These are phyloP conservation scores for Meredithiella fracta DNA, from an alignment of 2,329 filamentous ascomycete species.

Conservation along the genomic window DNA sequence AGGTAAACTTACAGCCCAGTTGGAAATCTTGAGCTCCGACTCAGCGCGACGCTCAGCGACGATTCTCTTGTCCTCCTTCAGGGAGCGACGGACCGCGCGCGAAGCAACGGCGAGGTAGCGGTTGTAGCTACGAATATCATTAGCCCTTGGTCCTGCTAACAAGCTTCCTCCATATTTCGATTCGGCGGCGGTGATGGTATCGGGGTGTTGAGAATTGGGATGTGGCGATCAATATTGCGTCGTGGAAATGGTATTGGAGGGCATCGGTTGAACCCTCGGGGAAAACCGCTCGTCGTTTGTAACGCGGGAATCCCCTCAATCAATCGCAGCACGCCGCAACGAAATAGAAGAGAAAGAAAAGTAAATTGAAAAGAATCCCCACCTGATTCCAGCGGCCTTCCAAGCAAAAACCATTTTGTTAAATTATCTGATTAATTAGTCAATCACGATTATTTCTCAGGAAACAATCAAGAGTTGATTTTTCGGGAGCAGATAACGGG, in stretches of 20 bases:
- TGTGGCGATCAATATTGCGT: not conserved
- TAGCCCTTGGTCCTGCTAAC: not conserved
- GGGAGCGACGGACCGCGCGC: slow-evolving; percentile 84
- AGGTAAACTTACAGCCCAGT: slow-evolving; percentile 63
- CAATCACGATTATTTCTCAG: not conserved
- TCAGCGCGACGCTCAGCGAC: slow-evolving; percentile 76
- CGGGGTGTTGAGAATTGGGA: not conserved
- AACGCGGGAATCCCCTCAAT: too few relatives aligned
- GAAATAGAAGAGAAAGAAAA: not conserved
- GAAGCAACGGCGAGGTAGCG: slow-evolving; percentile 93
- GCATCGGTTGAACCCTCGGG: not conserved
- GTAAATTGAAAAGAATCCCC: slow-evolving; percentile 30
- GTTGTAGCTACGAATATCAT: slow-evolving; percentile 68
- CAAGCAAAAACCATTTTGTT: slow-evolving; percentile 87
- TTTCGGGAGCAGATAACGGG: not conserved
- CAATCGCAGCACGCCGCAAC: not conserved
- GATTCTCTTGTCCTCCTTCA: slow-evolving; percentile 89
- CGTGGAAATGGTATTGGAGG: not conserved
- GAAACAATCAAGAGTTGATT: not conserved
- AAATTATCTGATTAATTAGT: not conserved
- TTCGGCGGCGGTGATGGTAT: too few relatives aligned
- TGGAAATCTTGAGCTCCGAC: slow-evolving; percentile 76
- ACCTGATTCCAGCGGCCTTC: slow-evolving; percentile 97
- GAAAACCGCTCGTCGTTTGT: not conserved
- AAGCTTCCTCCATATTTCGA: not conserved